phyloP scores from a whole-genome alignment of 2,329 filamentous ascomycete genomes.

The Pseudogymnoascus sp. region DNA sequence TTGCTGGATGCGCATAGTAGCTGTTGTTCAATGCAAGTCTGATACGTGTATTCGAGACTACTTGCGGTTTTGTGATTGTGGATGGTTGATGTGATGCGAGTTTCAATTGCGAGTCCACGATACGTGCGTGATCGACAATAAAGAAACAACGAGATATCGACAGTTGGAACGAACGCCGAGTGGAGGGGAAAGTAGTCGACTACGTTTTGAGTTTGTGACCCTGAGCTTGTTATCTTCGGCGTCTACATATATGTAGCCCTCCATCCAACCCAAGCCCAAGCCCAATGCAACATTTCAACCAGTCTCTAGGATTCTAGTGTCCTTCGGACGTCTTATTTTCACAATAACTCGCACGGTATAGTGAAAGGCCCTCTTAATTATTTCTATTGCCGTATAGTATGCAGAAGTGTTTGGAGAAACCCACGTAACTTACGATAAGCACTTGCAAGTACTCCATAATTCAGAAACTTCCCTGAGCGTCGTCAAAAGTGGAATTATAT shows the following conservation, averaged over 20 bases:
- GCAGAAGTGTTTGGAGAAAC: no score
- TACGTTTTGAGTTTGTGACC: background rate
- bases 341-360: background rate
- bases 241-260: background rate
- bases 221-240: background rate
- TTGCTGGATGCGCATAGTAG: slow-evolving; percentile 13
- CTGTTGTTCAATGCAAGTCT: slow-evolving; percentile 15
- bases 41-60: slow-evolving; percentile 10
- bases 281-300: background rate
- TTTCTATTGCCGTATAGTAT: background rate
- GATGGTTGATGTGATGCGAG: slow-evolving; percentile 1
- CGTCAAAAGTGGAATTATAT: slow-evolving; percentile 5
- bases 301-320: background rate
- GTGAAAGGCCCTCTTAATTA: background rate
- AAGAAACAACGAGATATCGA: background rate
- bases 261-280: background rate
- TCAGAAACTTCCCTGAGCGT: background rate
- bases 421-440: background rate
- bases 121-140: background rate
- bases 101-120: background rate
- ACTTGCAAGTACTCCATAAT: background rate
- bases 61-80: background rate
- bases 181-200: background rate
- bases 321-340: background rate
- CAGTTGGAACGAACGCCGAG: background rate